These are phyloP conservation scores for Yamadazyma membranifaciens DNA, from an alignment of 1,139 yeast genomes.

Conservation along the genomic window DNA sequence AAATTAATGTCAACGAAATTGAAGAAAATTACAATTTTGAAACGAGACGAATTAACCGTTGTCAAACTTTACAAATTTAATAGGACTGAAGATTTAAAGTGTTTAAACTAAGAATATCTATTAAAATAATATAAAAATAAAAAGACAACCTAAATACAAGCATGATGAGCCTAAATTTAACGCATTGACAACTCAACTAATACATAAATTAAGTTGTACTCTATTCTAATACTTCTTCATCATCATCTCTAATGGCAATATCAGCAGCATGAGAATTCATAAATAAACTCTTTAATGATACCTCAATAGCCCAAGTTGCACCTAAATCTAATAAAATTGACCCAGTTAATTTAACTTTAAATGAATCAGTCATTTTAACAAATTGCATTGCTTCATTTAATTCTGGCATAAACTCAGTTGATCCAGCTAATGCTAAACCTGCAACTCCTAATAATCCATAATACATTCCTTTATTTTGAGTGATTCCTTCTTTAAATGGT, in stretches of 20 bases:
- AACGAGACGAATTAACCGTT: conserved; percentile 25
- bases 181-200: not conserved
- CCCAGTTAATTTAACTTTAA: conserved; percentile 74
- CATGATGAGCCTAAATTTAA: not conserved
- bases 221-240: conserved; percentile 5
- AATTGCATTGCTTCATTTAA: conserved; percentile 87
- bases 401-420: conserved; percentile 95
- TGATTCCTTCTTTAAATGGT: conserved; percentile 91
- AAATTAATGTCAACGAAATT: conserved; percentile 19
- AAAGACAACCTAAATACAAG: not conserved
- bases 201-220: not conserved
- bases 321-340: conserved; percentile 75
- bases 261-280: conserved; percentile 93
- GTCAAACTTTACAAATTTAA: conserved; percentile 26
- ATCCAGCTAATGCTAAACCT: conserved; percentile 81
- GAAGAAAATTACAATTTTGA: conserved; percentile 15
- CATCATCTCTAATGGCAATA: conserved; percentile 60
- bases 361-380: conserved; percentile 77
- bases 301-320: conserved; percentile 78
- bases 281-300: conserved; percentile 74
- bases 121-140: conserved; percentile 1
- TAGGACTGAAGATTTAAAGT: conserved; percentile 26
- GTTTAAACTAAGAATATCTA: conserved; percentile 10
- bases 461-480: conserved; percentile 94
- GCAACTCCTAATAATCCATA: conserved; percentile 93